Base-by-base conservation (phyloP, 768 basidiomycete genomes). In the Phylloporus arenicola region DNA sequence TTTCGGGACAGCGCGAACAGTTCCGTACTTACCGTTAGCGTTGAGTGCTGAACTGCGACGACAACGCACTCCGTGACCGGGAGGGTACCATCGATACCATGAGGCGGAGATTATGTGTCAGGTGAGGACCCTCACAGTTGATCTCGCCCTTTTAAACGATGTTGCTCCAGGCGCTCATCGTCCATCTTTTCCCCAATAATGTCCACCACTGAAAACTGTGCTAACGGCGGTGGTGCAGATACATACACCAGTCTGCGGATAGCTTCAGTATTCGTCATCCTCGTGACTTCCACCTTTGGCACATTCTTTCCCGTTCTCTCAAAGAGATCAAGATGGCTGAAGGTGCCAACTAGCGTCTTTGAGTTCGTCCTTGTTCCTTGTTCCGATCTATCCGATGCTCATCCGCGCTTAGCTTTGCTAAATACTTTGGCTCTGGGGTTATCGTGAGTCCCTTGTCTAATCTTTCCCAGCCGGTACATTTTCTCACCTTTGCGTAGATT, bases 371-470 rank as follows among this genome's bases (percentile, higher is more conserved):
- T 35, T 10, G 1, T 68, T 1, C 13, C 44, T 14, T 31, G 19
- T 12, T 30, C 6, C n/a, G 5, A 12, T 24, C 4, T 14, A 3
- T 13, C 7, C 27, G n/a, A 10, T 55, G 3, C 45, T 60, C 11
- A 61, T 48, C 41, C 24, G 9, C 37, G 16, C 20, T 17, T 51
- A 88, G 86, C 45, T 89, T 92, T 64, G 84, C 88, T 29, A 92
- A 91, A 68, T 92, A 86, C 66, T 93, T 94, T 68, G 92, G 92
- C 24, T 91, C 88, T 13, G 92, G 92, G 22, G 87, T 91, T 43
- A 90, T 91, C 58, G 87, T 88, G 51, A 58, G 84, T 72, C 27
- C 14, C 11, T 57, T 39, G 0, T 8, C 19, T 12, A 40, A 27
- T 12, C 4, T 14, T n/a, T 34, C 35, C 13, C 45, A 42, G 2